Base-by-base conservation (phyloP, 1,284 basidiomycete species). In the Earliella scabrosa region DNA sequence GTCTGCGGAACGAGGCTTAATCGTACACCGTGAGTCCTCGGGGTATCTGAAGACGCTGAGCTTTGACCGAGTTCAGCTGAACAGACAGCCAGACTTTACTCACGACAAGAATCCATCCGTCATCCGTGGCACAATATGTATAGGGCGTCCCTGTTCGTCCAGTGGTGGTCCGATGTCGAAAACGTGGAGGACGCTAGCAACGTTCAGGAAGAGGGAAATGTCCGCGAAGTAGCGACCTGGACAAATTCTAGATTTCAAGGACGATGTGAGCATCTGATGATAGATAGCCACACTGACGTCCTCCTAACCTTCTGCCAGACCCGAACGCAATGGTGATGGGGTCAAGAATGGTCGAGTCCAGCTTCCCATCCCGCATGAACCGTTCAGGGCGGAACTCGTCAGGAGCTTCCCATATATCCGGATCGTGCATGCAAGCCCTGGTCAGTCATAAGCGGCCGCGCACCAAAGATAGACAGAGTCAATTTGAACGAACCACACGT, bases 171-270 rank as follows among this genome's bases (percentile, higher is more conserved):
- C 54, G 45, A 77, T 73, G 47, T 75, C 66, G 58, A 77, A 78
- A 0, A 68, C 73, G 74, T 76, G 77, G 0, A 76, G 65, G 7
- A 80, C 68, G 2, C 74, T 68, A 0, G 76, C 68, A 20, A 78
- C 64, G 59, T 74, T 75, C 53, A 79, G 76, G 52, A 75, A 76
- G 11, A 78, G 29, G 0, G 75, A 75, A 3, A 26, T 45, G 10
- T 61, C 59, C 0, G 59, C 56, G 43, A 65, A 61, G 44, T 63
- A 50, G 13, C 59, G 39, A 2, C 63, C 63, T 4, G 61, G 61
- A 36, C 63, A 65, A 21, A 65, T 59, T 21, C 63, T 64, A 29
- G 7, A 16, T 14, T 3, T 5, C 16, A 18, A 10, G 16, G 23
- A 10, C 26, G 16, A 29, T 11, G 18, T 46, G 9, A 53, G 21